Conservation (phyloP, 2,329 filamentous ascomycete species). For the Zopfia rhizophila region DNA sequence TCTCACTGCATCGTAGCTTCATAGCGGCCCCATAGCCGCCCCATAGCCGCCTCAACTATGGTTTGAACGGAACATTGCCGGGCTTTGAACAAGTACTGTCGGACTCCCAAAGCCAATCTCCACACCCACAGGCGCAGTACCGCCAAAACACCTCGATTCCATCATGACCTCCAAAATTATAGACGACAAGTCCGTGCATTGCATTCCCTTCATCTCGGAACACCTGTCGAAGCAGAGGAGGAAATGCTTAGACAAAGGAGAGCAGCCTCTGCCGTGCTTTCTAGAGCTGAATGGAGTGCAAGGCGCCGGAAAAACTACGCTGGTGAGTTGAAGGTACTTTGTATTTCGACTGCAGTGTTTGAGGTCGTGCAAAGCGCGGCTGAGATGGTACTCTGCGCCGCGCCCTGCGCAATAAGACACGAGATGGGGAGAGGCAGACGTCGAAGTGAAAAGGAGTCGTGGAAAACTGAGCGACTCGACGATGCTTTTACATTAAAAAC, state of each 20-base stretch:
- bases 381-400: slow-evolving; percentile 26
- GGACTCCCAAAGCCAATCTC: no score
- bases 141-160: not conserved
- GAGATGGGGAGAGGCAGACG: no score
- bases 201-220: slow-evolving; percentile 78
- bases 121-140: not conserved
- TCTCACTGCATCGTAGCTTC: no score
- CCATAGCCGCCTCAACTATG: no score
- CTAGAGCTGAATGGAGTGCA: slow-evolving; percentile 89
- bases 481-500: no score
- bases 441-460: no score
- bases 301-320: slow-evolving; percentile 87
- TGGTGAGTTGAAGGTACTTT: slow-evolving; percentile 61
- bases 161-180: slow-evolving; percentile 60
- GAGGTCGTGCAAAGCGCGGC: no score
- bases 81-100: no score
- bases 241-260: not conserved
- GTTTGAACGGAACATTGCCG: no score
- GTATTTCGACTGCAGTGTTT: slow-evolving; percentile 9
- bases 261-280: slow-evolving; percentile 74
- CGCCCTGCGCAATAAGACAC: no score
- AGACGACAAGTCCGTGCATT: slow-evolving; percentile 82
- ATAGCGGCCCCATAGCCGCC: no score
- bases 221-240: slow-evolving; percentile 64
- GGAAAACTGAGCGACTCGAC: no score